phyloP scores from a whole-genome alignment of 352 stramenopile genomes.

The Pythium dissimile region DNA sequence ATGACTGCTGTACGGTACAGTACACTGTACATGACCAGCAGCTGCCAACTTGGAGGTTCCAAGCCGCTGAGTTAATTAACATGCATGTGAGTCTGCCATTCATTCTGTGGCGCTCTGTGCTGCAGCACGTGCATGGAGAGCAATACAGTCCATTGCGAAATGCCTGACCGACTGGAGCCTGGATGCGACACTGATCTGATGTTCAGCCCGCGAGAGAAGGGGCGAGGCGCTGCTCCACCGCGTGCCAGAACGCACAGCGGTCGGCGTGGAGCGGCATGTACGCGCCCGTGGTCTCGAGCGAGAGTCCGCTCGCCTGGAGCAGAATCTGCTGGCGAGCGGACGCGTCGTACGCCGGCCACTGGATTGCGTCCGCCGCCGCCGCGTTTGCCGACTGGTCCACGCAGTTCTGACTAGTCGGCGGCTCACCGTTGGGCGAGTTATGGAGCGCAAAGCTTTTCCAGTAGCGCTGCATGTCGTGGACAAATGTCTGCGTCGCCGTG shows the following conservation, averaged over 20 bases:
- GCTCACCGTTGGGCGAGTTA: conserved; percentile 8
- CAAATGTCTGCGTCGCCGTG: background rate
- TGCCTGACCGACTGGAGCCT: no score
- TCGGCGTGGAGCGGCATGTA: conserved; percentile 4
- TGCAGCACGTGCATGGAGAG: no score
- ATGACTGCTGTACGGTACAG: no score
- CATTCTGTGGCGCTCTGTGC: no score
- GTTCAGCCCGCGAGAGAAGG: background rate
- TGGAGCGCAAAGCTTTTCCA: conserved; percentile 8
- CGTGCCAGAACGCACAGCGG: conserved; percentile 11
- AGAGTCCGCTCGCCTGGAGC: background rate
- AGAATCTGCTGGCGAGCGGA: conserved; percentile 3
- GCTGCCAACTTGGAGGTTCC: no score
- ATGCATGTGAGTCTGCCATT: no score
- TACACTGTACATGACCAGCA: no score
- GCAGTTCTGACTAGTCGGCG: background rate
- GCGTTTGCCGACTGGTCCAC: background rate
- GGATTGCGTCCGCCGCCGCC: background rate
- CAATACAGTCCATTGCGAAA: no score
- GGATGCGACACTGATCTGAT: no score
- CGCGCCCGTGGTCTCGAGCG: background rate
- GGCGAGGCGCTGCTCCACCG: conserved; percentile 3
- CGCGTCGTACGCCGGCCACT: conserved; percentile 1
- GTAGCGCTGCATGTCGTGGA: background rate
- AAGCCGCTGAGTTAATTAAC: no score